Evolutionary conservation across 1,284 basidiomycete genomes (phyloP).

Genomic region (Phylloboletellus chloephorus): DNA sequence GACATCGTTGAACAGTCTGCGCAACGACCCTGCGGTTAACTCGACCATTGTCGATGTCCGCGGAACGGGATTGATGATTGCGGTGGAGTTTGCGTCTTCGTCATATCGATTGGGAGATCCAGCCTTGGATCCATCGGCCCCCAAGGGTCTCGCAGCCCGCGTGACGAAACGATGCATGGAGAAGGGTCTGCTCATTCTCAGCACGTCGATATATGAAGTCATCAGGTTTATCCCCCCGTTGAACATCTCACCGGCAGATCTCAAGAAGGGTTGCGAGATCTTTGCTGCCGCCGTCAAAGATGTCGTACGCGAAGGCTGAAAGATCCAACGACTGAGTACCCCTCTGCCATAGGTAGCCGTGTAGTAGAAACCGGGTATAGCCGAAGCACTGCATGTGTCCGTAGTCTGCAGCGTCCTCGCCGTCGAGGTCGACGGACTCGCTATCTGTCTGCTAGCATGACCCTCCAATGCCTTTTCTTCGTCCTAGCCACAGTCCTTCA

Average conservation of each 20-base stretch:
- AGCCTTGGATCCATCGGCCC: slow-evolving; percentile 38
- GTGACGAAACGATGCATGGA: slow-evolving; percentile 79
- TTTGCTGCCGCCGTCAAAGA: slow-evolving; percentile 61
- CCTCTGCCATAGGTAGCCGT: background rate
- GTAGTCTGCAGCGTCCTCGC: slow-evolving; percentile 7
- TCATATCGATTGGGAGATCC: slow-evolving; percentile 44
- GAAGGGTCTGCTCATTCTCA: slow-evolving; percentile 76
- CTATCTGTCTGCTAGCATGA: slow-evolving; percentile 14
- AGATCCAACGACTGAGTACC: background rate
- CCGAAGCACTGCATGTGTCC: slow-evolving; percentile 4
- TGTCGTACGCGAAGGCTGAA: slow-evolving; percentile 49
- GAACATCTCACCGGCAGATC: slow-evolving; percentile 58
- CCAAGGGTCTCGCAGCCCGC: slow-evolving; percentile 65
- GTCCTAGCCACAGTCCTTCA: slow-evolving; percentile 12
- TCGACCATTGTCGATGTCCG: slow-evolving; percentile 71
- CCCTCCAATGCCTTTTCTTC: slow-evolving; percentile 2
- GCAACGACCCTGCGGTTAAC: slow-evolving; percentile 45
- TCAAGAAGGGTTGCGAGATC: slow-evolving; percentile 53
- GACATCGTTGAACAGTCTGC: slow-evolving; percentile 51
- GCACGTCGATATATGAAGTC: slow-evolving; percentile 76
- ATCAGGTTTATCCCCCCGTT: slow-evolving; percentile 76
- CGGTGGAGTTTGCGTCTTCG: slow-evolving; percentile 72
- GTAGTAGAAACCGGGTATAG: slow-evolving; percentile 1
- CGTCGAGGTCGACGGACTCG: slow-evolving; percentile 16
- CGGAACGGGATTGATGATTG: slow-evolving; percentile 77